Evolutionary conservation across 2,329 filamentous ascomycete genomes (phyloP).

Genomic region (Parastagonospora avenae): DNA sequence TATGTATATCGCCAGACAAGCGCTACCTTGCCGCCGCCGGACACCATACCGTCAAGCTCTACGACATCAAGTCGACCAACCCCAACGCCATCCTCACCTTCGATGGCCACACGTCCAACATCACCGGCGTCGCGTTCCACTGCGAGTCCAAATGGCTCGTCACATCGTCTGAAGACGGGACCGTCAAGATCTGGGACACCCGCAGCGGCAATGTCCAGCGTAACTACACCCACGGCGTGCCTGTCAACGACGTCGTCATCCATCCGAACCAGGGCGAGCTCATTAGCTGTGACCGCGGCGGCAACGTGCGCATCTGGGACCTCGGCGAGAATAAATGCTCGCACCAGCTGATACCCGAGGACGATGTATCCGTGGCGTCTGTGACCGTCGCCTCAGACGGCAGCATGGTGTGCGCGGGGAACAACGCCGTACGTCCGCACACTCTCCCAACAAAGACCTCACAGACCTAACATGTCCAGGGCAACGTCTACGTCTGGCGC

Average conservation of each 20-base stretch:
- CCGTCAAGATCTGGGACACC: constrained; percentile 97
- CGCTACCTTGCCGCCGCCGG: constrained; percentile 85
- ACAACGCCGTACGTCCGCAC: constrained; percentile 71
- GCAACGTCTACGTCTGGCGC: constrained; percentile 96
- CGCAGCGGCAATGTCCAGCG: constrained; percentile 83
- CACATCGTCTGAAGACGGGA: constrained; percentile 94
- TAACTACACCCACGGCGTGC: constrained; percentile 86
- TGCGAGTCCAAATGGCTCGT: constrained; percentile 99
- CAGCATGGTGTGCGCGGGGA: constrained; percentile 88
- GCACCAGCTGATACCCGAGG: constrained; percentile 93
- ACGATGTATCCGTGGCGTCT: constrained; percentile 90
- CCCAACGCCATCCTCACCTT: constrained; percentile 91
- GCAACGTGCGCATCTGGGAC: constrained; percentile 95
- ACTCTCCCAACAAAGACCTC: not conserved
- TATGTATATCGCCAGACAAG: constrained; percentile 98
- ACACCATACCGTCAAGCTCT: constrained; percentile 90
- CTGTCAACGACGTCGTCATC: constrained; percentile 98
- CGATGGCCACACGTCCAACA: constrained; percentile 93
- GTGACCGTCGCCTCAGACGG: constrained; percentile 97
- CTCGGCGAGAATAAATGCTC: constrained; percentile 96
- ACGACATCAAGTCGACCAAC: constrained; percentile 98
- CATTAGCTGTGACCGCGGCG: constrained; percentile 91
- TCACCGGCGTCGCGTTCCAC: constrained; percentile 96
- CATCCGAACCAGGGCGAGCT: constrained; percentile 98
- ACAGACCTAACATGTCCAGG: no score